These are phyloP conservation scores for Guillardia theta DNA, from an alignment of 78 protist genomes.

Conservation along the genomic window DNA sequence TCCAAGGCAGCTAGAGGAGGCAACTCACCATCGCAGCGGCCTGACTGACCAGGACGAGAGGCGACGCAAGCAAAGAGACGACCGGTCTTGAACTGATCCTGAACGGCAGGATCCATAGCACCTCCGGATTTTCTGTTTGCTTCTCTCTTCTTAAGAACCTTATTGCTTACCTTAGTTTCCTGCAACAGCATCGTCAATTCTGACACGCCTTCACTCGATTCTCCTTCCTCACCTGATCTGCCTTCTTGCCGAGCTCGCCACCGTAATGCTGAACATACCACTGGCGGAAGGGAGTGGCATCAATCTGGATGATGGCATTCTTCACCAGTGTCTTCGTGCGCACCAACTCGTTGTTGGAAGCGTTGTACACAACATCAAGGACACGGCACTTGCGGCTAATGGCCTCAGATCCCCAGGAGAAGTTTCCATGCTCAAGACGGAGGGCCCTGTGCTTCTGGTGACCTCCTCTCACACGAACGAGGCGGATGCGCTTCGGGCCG, in stretches of 20 bases:
- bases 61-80: conserved; percentile 93
- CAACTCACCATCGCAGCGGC: conserved; percentile 98
- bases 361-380: conserved; percentile 97
- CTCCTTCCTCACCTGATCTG: no score
- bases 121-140: neutral
- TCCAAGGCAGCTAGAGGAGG: no score
- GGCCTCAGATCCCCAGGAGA: conserved; percentile 83
- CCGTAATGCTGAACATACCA: conserved; percentile 97
- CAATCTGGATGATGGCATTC: conserved; percentile 87
- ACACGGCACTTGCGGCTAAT: conserved; percentile 85
- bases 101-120: conserved; percentile 56
- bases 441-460: conserved; percentile 97
- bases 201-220: no score
- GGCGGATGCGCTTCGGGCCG: conserved; percentile 79
- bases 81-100: conserved; percentile 91
- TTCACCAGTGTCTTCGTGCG: conserved; percentile 99
- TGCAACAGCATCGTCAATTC: no score
- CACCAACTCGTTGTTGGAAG: conserved; percentile 98
- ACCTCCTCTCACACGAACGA: conserved; percentile 95
- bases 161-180: neutral
- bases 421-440: conserved; percentile 97
- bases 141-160: neutral
- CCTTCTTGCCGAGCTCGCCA: conserved; percentile 82
- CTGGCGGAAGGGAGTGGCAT: conserved; percentile 96
- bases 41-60: conserved; percentile 79